Base-by-base conservation (phyloP, 305 asterid species). In the Rubia balearica region DNA sequence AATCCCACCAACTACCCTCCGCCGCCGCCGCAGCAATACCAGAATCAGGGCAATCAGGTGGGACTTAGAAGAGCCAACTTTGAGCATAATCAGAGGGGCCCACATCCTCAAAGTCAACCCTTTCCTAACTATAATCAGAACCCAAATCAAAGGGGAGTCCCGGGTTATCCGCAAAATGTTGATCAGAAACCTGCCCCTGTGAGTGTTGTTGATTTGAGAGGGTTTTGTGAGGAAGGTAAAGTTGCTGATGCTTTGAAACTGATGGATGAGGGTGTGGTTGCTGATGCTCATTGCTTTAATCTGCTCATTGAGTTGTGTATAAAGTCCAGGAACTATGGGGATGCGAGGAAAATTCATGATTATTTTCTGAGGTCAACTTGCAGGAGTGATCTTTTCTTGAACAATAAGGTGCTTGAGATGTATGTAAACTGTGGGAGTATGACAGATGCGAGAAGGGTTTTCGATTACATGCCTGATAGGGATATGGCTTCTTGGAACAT, bases 391-490 rank as follows among this genome's bases (percentile, higher is more conserved):
- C 80, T 86, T 56, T 78, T 73, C 27, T 78, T 93, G 86, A 87
- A 71, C 40, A 89, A 93, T 73, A 85, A 81, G 85, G 91, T 90
- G 69, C 84, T 93, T 6, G 88, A 86, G 14, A 87, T 93, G 98
- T 93, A 87, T 71, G 79, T 94, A 2, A 84, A 86, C 79, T 93
- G 97, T 72, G 90, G 86, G 64, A 85, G 97, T 69, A 93, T 89
- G 98, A 80, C 79, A 2, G 97, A 93, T 79, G 96, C 96, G 0
- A 82, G 86, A 3, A 79, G 96, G 63, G 97, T 90, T 63, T 93
- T 93, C 49, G 97, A 93, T 88, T 96, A 90, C 80, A 85, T 90
- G 96, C 84, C 89, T 49, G 97, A 89, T 45, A 88, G 92, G 80
- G 82, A 84, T 74, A 84, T 90, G 84, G 92, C 86, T 79, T 82